Evolutionary conservation across 345 rosid genomes (phyloP).

Genomic region (Brassica rapa): DNA sequence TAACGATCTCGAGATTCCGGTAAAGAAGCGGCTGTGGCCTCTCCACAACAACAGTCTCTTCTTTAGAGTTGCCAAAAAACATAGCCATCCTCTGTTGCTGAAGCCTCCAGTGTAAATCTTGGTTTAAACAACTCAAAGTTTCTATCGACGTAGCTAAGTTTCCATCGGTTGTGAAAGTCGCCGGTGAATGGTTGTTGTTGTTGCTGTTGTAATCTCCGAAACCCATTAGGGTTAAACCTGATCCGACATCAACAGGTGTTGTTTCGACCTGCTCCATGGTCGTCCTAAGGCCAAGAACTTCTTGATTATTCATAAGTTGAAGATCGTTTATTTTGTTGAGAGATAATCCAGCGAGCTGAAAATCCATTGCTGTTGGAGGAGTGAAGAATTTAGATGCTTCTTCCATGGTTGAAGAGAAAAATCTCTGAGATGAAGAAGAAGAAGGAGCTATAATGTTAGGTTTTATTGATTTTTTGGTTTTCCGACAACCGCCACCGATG

Average conservation of each 20-base stretch:
- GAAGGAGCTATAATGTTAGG: slow-evolving; percentile 43
- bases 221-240: slow-evolving; percentile 56
- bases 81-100: slow-evolving; percentile 87
- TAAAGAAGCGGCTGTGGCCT: slow-evolving; percentile 44
- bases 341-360: slow-evolving; percentile 42
- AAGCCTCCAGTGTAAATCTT: slow-evolving; percentile 97
- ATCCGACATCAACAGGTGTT: slow-evolving; percentile 39
- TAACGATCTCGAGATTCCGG: slow-evolving; percentile 38
- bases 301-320: neutral
- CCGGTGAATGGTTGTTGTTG: slow-evolving; percentile 16
- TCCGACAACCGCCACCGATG: slow-evolving; percentile 82
- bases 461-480: slow-evolving; percentile 63
- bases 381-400: slow-evolving; percentile 66
- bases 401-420: slow-evolving; percentile 54
- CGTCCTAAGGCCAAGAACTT: slow-evolving; percentile 39
- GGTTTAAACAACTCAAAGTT: slow-evolving; percentile 88
- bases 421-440: slow-evolving; percentile 46
- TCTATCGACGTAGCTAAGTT: slow-evolving; percentile 84
- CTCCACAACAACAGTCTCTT: slow-evolving; percentile 41
- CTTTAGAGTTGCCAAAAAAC: slow-evolving; percentile 56
- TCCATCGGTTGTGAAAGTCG: slow-evolving; percentile 45
- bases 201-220: slow-evolving; percentile 35
- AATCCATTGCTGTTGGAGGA: slow-evolving; percentile 65
- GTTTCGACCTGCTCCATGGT: slow-evolving; percentile 38
- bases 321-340: neutral